These are phyloP conservation scores for Naganishia onofrii DNA, from an alignment of 768 basidiomycete genomes.

Conservation along the genomic window DNA sequence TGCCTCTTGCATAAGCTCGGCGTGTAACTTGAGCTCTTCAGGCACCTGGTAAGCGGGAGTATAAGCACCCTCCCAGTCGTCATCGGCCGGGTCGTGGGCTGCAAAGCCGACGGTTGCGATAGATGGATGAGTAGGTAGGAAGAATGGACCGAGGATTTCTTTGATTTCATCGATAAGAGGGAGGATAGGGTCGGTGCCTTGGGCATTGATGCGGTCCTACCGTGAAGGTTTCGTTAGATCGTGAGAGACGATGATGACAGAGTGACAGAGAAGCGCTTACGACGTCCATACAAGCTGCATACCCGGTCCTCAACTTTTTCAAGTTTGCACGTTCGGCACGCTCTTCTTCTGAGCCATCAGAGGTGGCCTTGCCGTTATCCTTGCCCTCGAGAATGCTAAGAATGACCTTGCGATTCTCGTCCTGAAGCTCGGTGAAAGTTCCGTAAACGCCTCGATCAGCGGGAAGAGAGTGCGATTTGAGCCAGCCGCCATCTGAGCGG, in stretches of 20 bases:
- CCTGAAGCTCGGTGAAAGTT: conserved; percentile 67
- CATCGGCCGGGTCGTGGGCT: conserved; percentile 20
- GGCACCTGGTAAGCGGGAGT: conserved; percentile 39
- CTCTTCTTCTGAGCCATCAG: conserved; percentile 47
- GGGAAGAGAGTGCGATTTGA: conserved; percentile 75
- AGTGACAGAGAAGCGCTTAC: conserved; percentile 36
- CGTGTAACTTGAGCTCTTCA: conserved; percentile 30
- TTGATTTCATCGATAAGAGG: conserved; percentile 63
- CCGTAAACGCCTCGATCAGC: conserved; percentile 74
- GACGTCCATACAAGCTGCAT: conserved; percentile 78
- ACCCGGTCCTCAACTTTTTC: conserved; percentile 59
- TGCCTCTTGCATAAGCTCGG: background rate
- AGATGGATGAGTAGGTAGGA: conserved; percentile 7
- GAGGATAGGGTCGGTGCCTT: conserved; percentile 69
- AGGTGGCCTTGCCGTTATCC: conserved; percentile 13
- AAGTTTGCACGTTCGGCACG: conserved; percentile 61
- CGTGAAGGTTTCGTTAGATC: background rate
- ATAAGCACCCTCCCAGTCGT: conserved; percentile 42
- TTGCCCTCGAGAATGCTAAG: conserved; percentile 65
- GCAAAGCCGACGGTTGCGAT: conserved; percentile 27
- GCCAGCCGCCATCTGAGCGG: conserved; percentile 80
- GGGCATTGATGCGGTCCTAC: conserved; percentile 63
- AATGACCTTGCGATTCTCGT: conserved; percentile 73
- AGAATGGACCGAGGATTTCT: conserved; percentile 45
- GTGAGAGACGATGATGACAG: background rate